Evolutionary conservation across 352 stramenopile species (phyloP).

Genomic region (Globisporangium orthogonon): DNA sequence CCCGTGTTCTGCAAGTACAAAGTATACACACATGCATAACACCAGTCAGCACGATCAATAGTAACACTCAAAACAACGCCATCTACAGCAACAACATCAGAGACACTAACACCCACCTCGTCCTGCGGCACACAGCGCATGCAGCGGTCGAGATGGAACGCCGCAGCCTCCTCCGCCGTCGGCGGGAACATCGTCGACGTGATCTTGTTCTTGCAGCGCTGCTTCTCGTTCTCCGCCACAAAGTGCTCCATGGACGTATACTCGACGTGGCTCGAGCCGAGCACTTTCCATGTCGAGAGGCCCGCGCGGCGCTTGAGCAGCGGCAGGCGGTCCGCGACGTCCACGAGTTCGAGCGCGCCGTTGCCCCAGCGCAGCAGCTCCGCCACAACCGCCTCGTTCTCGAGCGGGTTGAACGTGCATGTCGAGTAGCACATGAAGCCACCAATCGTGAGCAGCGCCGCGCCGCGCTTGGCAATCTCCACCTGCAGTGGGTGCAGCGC

Average conservation of each 20-base stretch:
- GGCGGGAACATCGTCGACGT: constrained; percentile 89
- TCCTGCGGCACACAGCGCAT: constrained; percentile 97
- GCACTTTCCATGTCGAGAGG: constrained; percentile 91
- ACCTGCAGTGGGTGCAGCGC: constrained; percentile 94
- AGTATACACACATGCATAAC: background rate
- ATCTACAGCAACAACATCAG: background rate
- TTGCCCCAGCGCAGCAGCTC: constrained; percentile 91
- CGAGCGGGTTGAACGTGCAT: constrained; percentile 98
- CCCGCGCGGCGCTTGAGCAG: constrained; percentile 85
- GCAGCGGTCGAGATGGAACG: constrained; percentile 90
- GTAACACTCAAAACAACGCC: background rate
- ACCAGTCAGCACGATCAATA: background rate
- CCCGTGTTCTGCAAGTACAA: constrained; percentile 85
- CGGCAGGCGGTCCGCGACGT: constrained; percentile 74
- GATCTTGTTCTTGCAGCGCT: constrained; percentile 78
- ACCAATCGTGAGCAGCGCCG: constrained; percentile 89
- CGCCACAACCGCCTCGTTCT: constrained; percentile 99
- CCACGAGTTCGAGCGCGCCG: constrained; percentile 88
- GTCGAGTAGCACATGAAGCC: constrained; percentile 96
- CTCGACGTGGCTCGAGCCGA: constrained; percentile 82
- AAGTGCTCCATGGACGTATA: constrained; percentile 73
- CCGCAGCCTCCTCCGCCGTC: constrained; percentile 54
- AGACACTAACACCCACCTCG: constrained; percentile 45
- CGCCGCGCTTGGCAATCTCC: constrained; percentile 91
- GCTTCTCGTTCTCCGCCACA: constrained; percentile 40